These are phyloP conservation scores for Saitozyma podzolica DNA, from an alignment of 768 basidiomycete species.

Conservation along the genomic window DNA sequence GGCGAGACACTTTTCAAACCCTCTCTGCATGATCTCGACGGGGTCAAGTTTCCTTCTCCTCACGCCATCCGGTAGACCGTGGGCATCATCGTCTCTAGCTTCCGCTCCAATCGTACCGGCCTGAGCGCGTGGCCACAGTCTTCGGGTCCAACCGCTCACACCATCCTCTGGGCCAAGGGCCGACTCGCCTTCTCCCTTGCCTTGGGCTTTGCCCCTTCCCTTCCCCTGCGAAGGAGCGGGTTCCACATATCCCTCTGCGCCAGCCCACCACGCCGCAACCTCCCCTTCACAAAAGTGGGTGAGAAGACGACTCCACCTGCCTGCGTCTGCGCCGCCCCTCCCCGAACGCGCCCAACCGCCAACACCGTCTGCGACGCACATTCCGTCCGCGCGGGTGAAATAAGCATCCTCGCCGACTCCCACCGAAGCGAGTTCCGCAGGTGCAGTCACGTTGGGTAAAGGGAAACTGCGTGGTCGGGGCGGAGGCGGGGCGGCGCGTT, in stretches of 20 bases:
- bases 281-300: constrained; percentile 69
- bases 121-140: too few species aligned
- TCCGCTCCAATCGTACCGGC: too few species aligned
- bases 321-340: constrained; percentile 55
- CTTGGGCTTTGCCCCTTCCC: too few species aligned
- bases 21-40: constrained; percentile 56
- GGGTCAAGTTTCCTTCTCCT: constrained; percentile 50
- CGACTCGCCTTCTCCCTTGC: too few species aligned
- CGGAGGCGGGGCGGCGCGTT: constrained; percentile 40
- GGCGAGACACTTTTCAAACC: constrained; percentile 56
- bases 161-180: too few species aligned
- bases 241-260: constrained; percentile 29
- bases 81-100: constrained; percentile 2
- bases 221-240: too few species aligned
- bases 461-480: constrained; percentile 44
- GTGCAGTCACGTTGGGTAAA: constrained; percentile 38
- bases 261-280: constrained; percentile 41
- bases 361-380: constrained; percentile 94
- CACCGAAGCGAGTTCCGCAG: constrained; percentile 34
- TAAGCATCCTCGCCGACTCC: constrained; percentile 88
- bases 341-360: constrained; percentile 74
- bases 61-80: constrained; percentile 7
- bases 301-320: constrained; percentile 63
- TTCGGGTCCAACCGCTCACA: too few species aligned
- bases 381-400: constrained; percentile 63